Percentiles rank a stretch among this genome's conserved stretches.
Conservation (phyloP, 148 eudicot genomes). For the Cornus florida region DNA sequence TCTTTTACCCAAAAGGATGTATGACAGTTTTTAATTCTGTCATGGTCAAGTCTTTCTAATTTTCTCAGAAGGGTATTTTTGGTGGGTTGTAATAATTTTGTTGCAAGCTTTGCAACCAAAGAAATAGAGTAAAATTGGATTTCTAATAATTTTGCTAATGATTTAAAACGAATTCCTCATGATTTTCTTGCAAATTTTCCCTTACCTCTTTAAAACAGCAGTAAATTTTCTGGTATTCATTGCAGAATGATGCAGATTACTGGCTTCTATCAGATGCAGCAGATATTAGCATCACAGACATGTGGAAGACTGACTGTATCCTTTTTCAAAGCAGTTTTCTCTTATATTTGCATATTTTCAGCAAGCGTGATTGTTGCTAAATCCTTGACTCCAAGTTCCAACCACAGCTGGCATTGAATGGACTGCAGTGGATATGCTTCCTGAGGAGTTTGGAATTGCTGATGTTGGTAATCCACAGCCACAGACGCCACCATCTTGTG, state of each 20-base stretch:
- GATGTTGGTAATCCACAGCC: slow-evolving; percentile 40
- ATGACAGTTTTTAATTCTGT: too few species aligned
- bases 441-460: slow-evolving; percentile 55
- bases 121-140: not conserved
- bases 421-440: slow-evolving; percentile 46
- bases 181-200: not conserved
- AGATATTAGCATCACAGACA: slow-evolving; percentile 74
- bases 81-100: not conserved
- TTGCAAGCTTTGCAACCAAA: not conserved
- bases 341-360: not conserved
- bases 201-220: not conserved
- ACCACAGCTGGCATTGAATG: slow-evolving; percentile 51
- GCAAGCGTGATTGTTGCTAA: slow-evolving; percentile 1
- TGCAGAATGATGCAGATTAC: slow-evolving; percentile 82
- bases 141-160: not conserved
- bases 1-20: too few species aligned
- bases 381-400: slow-evolving; percentile 28
- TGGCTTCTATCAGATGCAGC: slow-evolving; percentile 74
- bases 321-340: slow-evolving; percentile 13
- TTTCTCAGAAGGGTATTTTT: too few species aligned
- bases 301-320: slow-evolving; percentile 88
- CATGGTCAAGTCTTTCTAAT: too few species aligned
- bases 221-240: slow-evolving; percentile 6
- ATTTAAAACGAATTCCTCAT: not conserved
- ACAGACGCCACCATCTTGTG: slow-evolving; percentile 51